Conservation (phyloP, 371 early-diverging fungal species). For the Choanephora cucurbitarum region DNA sequence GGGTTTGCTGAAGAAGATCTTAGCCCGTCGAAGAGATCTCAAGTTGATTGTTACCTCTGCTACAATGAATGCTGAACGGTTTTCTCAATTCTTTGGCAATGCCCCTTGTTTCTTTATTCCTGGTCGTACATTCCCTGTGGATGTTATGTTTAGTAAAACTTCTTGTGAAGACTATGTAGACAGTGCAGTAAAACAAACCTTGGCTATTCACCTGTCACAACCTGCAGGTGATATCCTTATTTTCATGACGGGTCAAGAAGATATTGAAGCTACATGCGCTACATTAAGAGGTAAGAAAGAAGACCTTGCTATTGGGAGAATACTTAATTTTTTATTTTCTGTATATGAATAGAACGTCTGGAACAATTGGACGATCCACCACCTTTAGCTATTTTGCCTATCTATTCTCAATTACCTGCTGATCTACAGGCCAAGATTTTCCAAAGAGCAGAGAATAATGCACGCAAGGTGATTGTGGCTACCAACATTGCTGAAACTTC, state of each 20-base stretch:
- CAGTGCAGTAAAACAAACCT: constrained; percentile 60
- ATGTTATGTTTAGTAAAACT: constrained; percentile 60
- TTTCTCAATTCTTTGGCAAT: constrained; percentile 67
- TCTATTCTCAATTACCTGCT: constrained; percentile 94
- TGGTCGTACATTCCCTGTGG: constrained; percentile 74
- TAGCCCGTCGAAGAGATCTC: constrained; percentile 70
- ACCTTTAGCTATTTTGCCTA: constrained; percentile 85
- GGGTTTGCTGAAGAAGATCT: constrained; percentile 87
- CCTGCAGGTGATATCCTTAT: constrained; percentile 79
- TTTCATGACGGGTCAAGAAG: constrained; percentile 85
- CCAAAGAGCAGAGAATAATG: constrained; percentile 71
- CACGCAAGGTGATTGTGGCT: constrained; percentile 93
- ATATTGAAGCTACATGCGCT: constrained; percentile 85
- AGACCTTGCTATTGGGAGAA: too few relatives aligned
- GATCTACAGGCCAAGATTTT: constrained; percentile 93
- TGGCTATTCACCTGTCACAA: constrained; percentile 68
- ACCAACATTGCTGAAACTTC: constrained; percentile 99
- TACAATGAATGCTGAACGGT: constrained; percentile 70
- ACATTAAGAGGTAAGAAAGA: constrained; percentile 64
- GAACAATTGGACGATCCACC: constrained; percentile 82
- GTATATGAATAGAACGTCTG: constrained; percentile 82
- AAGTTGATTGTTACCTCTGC: constrained; percentile 81
- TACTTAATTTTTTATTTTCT: too few relatives aligned
- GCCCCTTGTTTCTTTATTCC: constrained; percentile 69
- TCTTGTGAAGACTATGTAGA: constrained; percentile 68